Base-by-base conservation (phyloP, 768 basidiomycete species). In the Tulasnella sp. region DNA sequence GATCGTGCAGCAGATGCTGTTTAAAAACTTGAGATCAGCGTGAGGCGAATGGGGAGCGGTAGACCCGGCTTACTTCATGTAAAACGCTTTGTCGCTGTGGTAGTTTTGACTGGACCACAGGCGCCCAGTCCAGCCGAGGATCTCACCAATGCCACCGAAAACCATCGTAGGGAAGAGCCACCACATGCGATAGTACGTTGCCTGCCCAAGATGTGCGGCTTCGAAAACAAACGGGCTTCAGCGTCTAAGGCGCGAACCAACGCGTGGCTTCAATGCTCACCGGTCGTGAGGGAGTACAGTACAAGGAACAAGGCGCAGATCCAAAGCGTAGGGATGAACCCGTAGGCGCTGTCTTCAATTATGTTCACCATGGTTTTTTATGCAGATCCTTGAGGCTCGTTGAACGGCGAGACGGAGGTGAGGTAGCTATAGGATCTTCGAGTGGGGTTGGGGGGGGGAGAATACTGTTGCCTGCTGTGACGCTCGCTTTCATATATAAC, bases 81-180 rank as follows among this genome's bases (percentile, higher is more conserved):
- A 81, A 81, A 84, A 89, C 0, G 87, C 84, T 35, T 81, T 79
- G 44, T 26, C 32, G 7, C 10, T 29, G 16, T 23, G 29, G 13
- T 29, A 32, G 32, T 79, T 79, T 23, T 39, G 79, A n/a, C 40
- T 55, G n/a, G 70, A 73, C 79, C 78, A 90, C 3, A 89, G 81
- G 23, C 90, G 83, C 1, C 84, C 90, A 9, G 82, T 80, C 91
- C 90, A 91, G 0, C 90, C 90, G 3, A 88, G 77, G 13, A 87
- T 81, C 81, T 91, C 91, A 15, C 87, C 81, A 0, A 87, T 20
- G 10, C 88, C 89, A 67, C 87, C 86, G 0, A 89, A 80, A 16
- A 85, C 83, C 6, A 85, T 85, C 0, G 90, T 90, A 0, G 86
- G 86, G 69, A 89, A 39, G 13, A 90, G 80, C 86, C 87, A 91